These are phyloP conservation scores for Candida dubliniensis DNA, from an alignment of 1,139 yeast genomes.

Conservation along the genomic window DNA sequence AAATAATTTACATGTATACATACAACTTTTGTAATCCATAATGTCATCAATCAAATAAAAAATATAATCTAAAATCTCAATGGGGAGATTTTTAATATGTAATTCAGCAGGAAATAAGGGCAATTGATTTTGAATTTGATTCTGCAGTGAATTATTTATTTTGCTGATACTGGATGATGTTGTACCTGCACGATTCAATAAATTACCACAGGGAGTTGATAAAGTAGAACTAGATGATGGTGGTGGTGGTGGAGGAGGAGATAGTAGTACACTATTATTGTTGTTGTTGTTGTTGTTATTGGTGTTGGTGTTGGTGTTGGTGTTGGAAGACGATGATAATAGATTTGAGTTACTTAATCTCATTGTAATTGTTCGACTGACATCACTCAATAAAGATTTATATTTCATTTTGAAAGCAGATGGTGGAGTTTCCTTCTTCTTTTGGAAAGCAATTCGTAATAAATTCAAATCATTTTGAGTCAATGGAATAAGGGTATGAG, in stretches of 20 bases:
- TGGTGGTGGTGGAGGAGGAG: slow-evolving; percentile 1
- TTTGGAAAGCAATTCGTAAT: slow-evolving; percentile 14
- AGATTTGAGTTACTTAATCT: slow-evolving; percentile 19
- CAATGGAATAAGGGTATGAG: slow-evolving; percentile 42
- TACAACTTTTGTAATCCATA: slow-evolving; percentile 33
- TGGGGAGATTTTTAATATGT: slow-evolving; percentile 29
- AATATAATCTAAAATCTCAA: slow-evolving; percentile 36
- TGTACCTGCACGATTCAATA: not conserved
- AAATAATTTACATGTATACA: slow-evolving; percentile 52
- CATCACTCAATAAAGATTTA: slow-evolving; percentile 43
- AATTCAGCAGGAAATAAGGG: slow-evolving; percentile 6
- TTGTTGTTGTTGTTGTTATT: not conserved
- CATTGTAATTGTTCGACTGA: slow-evolving; percentile 27
- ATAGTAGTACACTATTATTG: not conserved
- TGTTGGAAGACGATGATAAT: slow-evolving; percentile 3
- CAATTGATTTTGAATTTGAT: slow-evolving; percentile 8
- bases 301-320: slow-evolving; percentile 2
- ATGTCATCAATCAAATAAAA: slow-evolving; percentile 31
- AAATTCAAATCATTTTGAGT: slow-evolving; percentile 31
- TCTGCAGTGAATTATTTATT: slow-evolving; percentile 1
- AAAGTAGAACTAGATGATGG: slow-evolving; percentile 3
- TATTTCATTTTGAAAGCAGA: slow-evolving; percentile 41
- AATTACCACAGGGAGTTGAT: not conserved
- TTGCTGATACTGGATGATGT: slow-evolving; percentile 1
- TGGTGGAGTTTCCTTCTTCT: slow-evolving; percentile 10